phyloP scores from a whole-genome alignment of 1,284 basidiomycete species.

The Irpex sp. region DNA sequence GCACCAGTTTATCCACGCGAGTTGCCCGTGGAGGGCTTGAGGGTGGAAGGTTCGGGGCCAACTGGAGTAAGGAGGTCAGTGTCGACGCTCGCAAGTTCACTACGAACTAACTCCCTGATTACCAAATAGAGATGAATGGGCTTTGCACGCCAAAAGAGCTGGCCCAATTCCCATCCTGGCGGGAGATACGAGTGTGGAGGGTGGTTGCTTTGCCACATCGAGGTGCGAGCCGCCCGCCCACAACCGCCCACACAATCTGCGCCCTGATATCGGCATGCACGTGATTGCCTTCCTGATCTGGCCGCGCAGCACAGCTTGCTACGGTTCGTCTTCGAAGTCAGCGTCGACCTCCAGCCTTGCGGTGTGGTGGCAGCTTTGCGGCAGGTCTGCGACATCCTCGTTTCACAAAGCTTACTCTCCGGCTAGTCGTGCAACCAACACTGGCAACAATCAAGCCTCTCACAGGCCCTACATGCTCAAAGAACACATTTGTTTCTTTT shows the following conservation, averaged over 20 bases:
- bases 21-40: too few relatives aligned
- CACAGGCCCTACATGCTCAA: not conserved
- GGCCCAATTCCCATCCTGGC: not conserved
- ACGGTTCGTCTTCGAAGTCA: not conserved
- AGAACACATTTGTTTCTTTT: not conserved
- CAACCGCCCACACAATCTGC: not conserved
- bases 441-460: not conserved
- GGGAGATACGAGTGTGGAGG: not conserved
- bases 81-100: too few relatives aligned
- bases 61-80: too few relatives aligned
- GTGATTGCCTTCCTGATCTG: not conserved
- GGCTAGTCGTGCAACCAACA: not conserved
- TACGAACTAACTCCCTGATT: not conserved
- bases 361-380: not conserved
- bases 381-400: not conserved
- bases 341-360: not conserved
- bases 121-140: not conserved
- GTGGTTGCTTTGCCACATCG: slow-evolving; percentile 12
- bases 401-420: not conserved
- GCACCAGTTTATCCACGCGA: too few relatives aligned
- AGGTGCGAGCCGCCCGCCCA: slow-evolving; percentile 1
- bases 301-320: not conserved
- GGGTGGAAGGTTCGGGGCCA: too few relatives aligned
- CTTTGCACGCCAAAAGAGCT: not conserved
- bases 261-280: not conserved